Evolutionary conservation across 345 rosid species (phyloP).

Genomic region (Populus ilicifolia): DNA sequence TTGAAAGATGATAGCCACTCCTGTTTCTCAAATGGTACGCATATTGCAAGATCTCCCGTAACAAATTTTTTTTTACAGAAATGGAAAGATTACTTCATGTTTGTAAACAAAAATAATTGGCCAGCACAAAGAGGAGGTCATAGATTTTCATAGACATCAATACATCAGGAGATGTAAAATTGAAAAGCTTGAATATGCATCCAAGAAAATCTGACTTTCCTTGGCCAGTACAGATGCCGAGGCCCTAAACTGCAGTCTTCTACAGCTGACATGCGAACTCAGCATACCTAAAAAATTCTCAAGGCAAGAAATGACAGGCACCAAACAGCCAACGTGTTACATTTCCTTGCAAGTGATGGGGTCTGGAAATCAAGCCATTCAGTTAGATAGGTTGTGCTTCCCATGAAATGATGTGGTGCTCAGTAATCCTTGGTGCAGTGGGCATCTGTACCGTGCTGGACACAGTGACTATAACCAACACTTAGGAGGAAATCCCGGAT

Average conservation of each 20-base stretch:
- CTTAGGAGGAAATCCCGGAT: slow-evolving; percentile 61
- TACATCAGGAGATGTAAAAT: neutral
- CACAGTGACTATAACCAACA: slow-evolving; percentile 68
- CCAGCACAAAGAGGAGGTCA: neutral
- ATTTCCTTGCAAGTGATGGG: neutral
- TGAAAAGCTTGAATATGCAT: neutral
- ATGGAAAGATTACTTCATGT: neutral
- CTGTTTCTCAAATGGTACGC: neutral
- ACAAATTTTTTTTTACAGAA: neutral
- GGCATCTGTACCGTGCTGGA: slow-evolving; percentile 79
- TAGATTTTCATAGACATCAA: neutral
- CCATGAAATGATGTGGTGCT: neutral
- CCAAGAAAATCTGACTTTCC: neutral
- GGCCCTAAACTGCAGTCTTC: neutral
- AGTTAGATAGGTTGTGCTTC: neutral
- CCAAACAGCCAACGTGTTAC: neutral
- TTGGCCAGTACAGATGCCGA: neutral
- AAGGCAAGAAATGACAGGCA: neutral
- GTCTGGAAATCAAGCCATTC: neutral
- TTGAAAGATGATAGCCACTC: neutral
- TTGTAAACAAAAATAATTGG: neutral
- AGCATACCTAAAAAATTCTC: neutral
- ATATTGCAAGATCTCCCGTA: neutral
- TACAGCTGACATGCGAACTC: neutral
- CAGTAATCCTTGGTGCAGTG: slow-evolving; percentile 44